Conservation (phyloP, 441 rosid species). For the Euphorbia celastroides region DNA sequence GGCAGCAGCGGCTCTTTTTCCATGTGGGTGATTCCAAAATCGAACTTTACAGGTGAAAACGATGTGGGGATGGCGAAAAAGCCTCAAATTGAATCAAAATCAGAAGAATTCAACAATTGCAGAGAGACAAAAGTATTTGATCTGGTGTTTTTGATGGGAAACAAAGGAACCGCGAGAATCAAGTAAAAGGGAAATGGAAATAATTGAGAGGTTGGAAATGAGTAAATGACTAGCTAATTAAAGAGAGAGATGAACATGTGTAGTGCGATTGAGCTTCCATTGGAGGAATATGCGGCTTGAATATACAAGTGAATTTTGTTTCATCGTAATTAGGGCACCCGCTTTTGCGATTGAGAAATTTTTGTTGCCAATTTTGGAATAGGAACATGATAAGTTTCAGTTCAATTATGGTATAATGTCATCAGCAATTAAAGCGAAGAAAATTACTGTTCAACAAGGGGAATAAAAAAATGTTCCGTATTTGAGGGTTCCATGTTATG, state of each 20-base stretch:
- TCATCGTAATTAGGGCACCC: constrained; percentile 3
- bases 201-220: not conserved
- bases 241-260: not conserved
- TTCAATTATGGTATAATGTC: not conserved
- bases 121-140: constrained; percentile 1
- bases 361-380: not conserved
- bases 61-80: not conserved
- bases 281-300: constrained; percentile 1
- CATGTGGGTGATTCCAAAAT: constrained; percentile 25
- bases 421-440: not conserved
- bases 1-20: constrained; percentile 54
- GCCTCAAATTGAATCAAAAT: not conserved
- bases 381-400: not conserved
- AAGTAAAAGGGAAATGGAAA: not conserved
- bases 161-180: not conserved
- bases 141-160: not conserved
- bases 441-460: not conserved
- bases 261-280: not conserved
- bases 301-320: not conserved
- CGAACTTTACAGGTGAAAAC: not conserved
- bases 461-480: no score
- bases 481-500: no score
- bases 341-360: not conserved
- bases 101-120: not conserved
- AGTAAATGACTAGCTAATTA: not conserved